These are phyloP conservation scores for Xylaria sp. DNA, from an alignment of 2,329 filamentous ascomycete genomes.

Conservation along the genomic window DNA sequence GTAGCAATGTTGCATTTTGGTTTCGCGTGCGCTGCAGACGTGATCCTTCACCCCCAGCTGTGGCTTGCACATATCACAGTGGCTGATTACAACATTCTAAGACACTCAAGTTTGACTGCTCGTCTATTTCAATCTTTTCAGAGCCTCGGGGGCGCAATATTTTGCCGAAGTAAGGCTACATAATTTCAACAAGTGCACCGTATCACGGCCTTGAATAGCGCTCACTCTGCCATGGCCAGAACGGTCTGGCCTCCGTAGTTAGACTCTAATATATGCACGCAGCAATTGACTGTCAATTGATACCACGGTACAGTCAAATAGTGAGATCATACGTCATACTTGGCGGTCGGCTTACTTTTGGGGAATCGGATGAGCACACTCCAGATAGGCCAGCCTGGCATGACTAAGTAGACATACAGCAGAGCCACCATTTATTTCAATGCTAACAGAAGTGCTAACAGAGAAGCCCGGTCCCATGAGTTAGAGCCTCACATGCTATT, in stretches of 20 bases:
- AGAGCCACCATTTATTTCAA: no score
- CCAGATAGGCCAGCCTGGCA: no score
- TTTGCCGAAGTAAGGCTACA: neutral
- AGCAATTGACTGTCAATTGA: no score
- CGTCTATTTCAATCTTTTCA: neutral
- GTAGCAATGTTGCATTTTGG: slow-evolving; percentile 19
- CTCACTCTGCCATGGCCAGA: neutral
- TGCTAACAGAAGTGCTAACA: no score
- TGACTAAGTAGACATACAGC: no score
- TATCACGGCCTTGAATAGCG: slow-evolving; percentile 14
- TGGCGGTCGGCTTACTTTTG: no score
- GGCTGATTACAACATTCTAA: neutral
- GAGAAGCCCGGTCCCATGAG: no score
- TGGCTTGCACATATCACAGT: neutral
- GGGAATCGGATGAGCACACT: neutral
- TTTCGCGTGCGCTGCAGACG: slow-evolving; percentile 20
- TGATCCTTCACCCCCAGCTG: slow-evolving; percentile 28
- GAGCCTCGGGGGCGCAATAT: neutral
- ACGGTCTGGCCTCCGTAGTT: neutral
- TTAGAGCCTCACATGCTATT: no score
- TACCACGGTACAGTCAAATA: no score
- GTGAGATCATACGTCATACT: no score
- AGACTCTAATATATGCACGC: no score
- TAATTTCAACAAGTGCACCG: neutral
- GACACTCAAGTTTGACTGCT: neutral